These are phyloP conservation scores for Theobroma grandiflorum DNA, from an alignment of 441 rosid species.

Conservation along the genomic window DNA sequence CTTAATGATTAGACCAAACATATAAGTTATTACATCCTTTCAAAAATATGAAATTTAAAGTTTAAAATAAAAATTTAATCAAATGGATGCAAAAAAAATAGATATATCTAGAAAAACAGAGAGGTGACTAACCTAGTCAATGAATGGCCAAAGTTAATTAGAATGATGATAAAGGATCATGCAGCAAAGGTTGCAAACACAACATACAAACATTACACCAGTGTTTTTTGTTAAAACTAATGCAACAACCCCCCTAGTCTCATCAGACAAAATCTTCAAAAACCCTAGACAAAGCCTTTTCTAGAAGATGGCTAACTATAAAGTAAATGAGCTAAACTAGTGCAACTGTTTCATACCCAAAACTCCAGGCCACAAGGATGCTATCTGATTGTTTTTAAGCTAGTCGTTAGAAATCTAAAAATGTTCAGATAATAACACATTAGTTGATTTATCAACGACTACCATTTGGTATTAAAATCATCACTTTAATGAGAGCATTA, in stretches of 20 bases:
- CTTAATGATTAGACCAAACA: not conserved
- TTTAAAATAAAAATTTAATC: not conserved
- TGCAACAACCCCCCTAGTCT: not conserved
- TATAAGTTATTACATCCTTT: not conserved
- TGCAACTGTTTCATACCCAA: not conserved
- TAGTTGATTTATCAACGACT: not conserved
- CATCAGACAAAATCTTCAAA: not conserved
- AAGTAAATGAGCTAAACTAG: not conserved
- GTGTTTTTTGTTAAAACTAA: not conserved
- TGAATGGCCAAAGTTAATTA: not conserved
- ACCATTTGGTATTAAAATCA: conserved; percentile 3
- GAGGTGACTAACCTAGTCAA: not conserved
- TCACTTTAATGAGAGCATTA: not conserved
- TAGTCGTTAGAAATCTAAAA: not conserved
- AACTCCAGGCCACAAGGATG: not conserved
- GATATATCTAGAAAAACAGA: not conserved
- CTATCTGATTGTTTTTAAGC: not conserved
- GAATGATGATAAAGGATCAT: not conserved
- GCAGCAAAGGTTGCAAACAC: not conserved
- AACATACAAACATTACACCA: not conserved
- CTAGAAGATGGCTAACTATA: not conserved
- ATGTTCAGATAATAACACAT: not conserved
- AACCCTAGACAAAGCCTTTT: not conserved
- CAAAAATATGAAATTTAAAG: not conserved
- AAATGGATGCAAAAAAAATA: not conserved